Evolutionary conservation across 495 filamentous ascomycete genomes (phyloP), one percentile per base, ranked within the genome.

Genomic region (Talaromyces wortmannii): DNA sequence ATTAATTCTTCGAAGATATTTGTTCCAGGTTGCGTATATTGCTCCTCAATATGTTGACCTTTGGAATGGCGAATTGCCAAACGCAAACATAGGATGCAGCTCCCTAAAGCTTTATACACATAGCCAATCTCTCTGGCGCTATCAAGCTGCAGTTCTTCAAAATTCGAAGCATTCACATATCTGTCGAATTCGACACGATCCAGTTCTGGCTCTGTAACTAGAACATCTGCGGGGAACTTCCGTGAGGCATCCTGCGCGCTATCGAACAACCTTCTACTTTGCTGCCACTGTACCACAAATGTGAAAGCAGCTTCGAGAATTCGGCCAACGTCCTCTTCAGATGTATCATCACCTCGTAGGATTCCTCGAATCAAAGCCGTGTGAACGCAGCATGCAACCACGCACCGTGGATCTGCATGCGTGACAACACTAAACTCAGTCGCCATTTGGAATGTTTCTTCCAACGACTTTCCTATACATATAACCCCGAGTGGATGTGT

Each of bases 101-200:
- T 59, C 3, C 74, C 76, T 1, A 79, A 61, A 3, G 67, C 63
- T 65, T 79, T 79, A 57, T 76, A 78, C 36, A 78, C 74, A 59
- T 78, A 78, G n/a, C 76, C 76, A 55, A 78, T 77, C 61, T 63
- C 42, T 18, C 32, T 40, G 33, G 44, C 17, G 52, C 55, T 31
- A 53, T 79, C 76, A 31, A 78, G 58, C 52, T 71, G 46, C 51
- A 79, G 54, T 4, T 63, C 67, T 5, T 62, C 59, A 12, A 75
- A 43, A 7, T 44, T 57, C 16, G 56, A 50, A 10, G 63, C 67
- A n/a, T 56, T 58, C 17, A 66, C 60, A 58, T 77, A 62, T 32
- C 52, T 63, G 46, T 59, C 44, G 29, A 75, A 50, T 32, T 29
- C 48, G 8, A 23, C 13, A 2, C 29, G 6, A 50, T 50, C 48